phyloP scores from a whole-genome alignment of 2,329 filamentous ascomycete species.

The Ophiocordyceps camponoti-saundersi region DNA sequence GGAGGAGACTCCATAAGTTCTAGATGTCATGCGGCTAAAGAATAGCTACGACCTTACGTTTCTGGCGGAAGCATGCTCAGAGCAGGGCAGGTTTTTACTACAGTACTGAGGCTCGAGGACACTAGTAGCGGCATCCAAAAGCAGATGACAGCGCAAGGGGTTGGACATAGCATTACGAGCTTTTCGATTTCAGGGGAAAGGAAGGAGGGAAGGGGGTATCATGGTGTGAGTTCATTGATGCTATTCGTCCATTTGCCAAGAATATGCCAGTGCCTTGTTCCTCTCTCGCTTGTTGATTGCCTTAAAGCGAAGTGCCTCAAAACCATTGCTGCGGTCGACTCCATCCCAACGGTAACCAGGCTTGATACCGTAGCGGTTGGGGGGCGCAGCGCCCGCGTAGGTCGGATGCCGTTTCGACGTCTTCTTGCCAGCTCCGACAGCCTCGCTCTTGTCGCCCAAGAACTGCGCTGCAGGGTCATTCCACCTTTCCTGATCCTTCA shows the following conservation, averaged over 20 bases:
- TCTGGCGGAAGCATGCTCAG: background rate
- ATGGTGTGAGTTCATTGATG: slow-evolving; percentile 4
- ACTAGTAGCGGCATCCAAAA: background rate
- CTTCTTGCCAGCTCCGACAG: slow-evolving; percentile 12
- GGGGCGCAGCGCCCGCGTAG: slow-evolving; percentile 66
- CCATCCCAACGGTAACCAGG: slow-evolving; percentile 95
- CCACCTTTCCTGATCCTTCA: slow-evolving; percentile 67
- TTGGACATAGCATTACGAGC: slow-evolving; percentile 4
- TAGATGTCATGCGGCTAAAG: background rate
- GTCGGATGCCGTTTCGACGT: slow-evolving; percentile 36
- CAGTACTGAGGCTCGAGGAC: background rate
- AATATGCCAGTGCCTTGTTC: slow-evolving; percentile 68
- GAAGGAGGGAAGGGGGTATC: background rate
- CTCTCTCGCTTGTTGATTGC: slow-evolving; percentile 64
- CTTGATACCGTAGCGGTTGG: slow-evolving; percentile 85
- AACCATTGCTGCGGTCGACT: slow-evolving; percentile 84
- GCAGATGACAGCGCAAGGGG: background rate
- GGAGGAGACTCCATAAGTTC: background rate
- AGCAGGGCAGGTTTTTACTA: background rate
- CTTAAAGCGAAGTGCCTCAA: slow-evolving; percentile 85
- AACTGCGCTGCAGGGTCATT: slow-evolving; percentile 87
- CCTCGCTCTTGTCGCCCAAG: slow-evolving; percentile 31
- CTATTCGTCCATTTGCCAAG: slow-evolving; percentile 92
- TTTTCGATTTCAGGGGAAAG: slow-evolving; percentile 3
- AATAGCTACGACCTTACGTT: background rate